Evolutionary conservation across 2,329 filamentous ascomycete species (phyloP), one percentile per base, ranked within the genome.

Genomic region (Juglanconis juglandina): DNA sequence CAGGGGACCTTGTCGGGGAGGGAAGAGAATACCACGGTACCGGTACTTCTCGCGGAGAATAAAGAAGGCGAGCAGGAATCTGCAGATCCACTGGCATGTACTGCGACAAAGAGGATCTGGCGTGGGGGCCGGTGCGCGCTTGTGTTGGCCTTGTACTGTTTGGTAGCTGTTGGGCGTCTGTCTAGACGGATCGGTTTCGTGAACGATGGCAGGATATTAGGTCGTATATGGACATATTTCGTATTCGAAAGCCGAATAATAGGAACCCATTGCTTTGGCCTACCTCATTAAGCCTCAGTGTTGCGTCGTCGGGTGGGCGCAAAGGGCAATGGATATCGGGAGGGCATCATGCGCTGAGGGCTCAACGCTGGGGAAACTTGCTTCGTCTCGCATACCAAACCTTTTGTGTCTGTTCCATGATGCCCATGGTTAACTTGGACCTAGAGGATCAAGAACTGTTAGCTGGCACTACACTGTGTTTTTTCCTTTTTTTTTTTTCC

Each of bases 71-170:
- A 49, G 56, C 35, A 53, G 37, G 30, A 54, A 49, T 41, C 51
- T 63, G 61, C 61, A 58, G 61, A 56, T 58, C 54, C 58, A 58
- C 54, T 37, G 53, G 24, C 41, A 63, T 51, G 61, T 63, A 63
- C 61, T 33, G 61, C 52, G 61, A 61, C 58, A 58, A 59, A 47
- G 24, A 17, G 56, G 47, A 32, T 32, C 35, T 42, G 51, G 34
- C 60, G 60, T 62, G 60, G 60, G 60, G 60, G 60, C 42, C 49
- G 32, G 32, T 46, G 34, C 52, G 56, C 44, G 17, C 50, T 32
- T 56, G 49, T 51, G 34, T 37, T 35, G 33, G 30, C 24, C 39
- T 49, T 32, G 60, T 48, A 47, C 41, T 44, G 30, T 44, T 24
- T 50, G 37, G 30, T 47, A 35, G 39, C 39, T 47, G 35, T 47